These are phyloP conservation scores for Gillenia trifoliata DNA, from an alignment of 306 rosid genomes.

Conservation along the genomic window DNA sequence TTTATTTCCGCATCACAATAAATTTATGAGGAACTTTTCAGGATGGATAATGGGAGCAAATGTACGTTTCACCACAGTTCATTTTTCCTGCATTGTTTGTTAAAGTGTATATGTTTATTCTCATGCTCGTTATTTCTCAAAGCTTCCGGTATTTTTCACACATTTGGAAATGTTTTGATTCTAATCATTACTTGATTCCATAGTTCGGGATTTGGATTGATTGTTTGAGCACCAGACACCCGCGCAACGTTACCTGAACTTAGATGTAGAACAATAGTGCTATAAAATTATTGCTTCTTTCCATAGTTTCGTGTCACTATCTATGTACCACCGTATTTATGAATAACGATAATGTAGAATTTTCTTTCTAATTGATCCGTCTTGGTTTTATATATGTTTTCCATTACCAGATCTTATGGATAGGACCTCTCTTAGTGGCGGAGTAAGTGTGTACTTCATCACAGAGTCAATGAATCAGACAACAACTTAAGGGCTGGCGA, in stretches of 20 bases:
- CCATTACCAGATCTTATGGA: conserved; percentile 12
- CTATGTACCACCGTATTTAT: background rate
- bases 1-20: background rate
- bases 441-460: conserved; percentile 22
- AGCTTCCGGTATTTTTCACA: background rate
- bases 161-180: background rate
- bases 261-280: background rate
- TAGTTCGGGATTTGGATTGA: background rate
- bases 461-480: conserved; percentile 37
- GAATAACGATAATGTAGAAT: background rate
- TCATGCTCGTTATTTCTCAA: background rate
- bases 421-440: background rate
- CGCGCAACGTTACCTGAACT: too few species aligned
- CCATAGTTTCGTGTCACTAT: background rate
- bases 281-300: too few species aligned
- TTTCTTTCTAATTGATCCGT: background rate
- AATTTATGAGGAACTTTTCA: background rate
- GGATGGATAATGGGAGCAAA: background rate
- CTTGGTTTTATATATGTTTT: background rate
- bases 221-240: too few species aligned
- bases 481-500: conserved; percentile 37
- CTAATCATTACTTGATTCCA: background rate
- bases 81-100: too few species aligned
- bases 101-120: background rate
- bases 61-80: too few species aligned